Conservation (phyloP, 179 eudicot genomes). For the Vitellaria paradoxa region DNA sequence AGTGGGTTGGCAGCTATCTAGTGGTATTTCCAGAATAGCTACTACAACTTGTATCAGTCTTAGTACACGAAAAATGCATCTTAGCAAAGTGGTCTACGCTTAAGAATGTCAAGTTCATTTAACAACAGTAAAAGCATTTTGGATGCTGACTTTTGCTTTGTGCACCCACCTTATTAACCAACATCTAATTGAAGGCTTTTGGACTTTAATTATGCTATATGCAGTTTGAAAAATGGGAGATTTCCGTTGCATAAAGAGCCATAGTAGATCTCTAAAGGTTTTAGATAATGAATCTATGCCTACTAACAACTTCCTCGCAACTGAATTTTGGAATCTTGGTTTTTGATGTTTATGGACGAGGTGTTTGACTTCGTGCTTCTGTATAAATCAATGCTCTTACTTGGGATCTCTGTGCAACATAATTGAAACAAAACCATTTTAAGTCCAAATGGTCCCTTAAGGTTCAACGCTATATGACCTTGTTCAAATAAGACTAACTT, state of each 20-base stretch:
- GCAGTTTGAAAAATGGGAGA: background rate
- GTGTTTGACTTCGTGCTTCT: background rate
- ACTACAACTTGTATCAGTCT: too few species aligned
- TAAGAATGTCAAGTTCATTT: too few species aligned
- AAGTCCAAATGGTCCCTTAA: slow-evolving; percentile 32
- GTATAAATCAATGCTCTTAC: background rate
- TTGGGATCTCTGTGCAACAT: background rate
- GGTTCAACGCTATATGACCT: slow-evolving; percentile 72
- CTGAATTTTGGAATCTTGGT: background rate
- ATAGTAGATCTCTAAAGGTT: background rate
- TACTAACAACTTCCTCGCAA: background rate
- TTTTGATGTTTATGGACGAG: background rate
- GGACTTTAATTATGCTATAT: too few species aligned
- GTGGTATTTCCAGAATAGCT: too few species aligned
- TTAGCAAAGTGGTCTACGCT: too few species aligned
- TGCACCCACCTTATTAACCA: too few species aligned
- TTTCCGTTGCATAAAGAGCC: background rate
- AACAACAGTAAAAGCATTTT: too few species aligned
- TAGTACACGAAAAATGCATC: too few species aligned
- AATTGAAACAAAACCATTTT: background rate
- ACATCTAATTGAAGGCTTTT: too few species aligned
- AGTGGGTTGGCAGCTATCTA: too few species aligned
- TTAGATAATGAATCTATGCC: background rate
- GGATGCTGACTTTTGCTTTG: too few species aligned
- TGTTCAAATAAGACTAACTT: slow-evolving; percentile 58